A percentile compares a stretch with the other conserved stretches of the same genome.
Conservation (phyloP, 768 basidiomycete species). For the Leccinum incarnatum region DNA sequence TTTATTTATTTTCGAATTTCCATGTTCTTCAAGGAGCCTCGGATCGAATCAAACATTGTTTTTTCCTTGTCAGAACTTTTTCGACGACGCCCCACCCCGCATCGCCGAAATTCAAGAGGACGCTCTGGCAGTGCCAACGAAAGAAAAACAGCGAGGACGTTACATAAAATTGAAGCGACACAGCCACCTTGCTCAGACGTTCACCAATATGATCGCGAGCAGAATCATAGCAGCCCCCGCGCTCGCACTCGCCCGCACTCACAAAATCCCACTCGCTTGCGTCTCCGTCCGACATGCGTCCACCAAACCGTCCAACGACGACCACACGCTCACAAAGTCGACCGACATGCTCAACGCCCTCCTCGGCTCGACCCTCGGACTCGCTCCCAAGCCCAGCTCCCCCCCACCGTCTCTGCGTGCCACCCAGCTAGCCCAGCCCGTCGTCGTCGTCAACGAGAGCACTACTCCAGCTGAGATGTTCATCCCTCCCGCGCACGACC, state of each 20-base stretch:
- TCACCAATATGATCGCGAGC: constrained; percentile 8
- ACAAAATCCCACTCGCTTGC: neutral
- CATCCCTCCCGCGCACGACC: constrained; percentile 74
- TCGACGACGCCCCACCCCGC: too few relatives aligned
- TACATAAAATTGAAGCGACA: neutral
- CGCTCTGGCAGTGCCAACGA: too few relatives aligned
- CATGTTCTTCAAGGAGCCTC: too few relatives aligned
- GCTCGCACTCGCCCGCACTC: constrained; percentile 1
- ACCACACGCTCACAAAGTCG: constrained; percentile 24
- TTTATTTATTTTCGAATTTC: too few relatives aligned
- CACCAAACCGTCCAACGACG: constrained; percentile 20
- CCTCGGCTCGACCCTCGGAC: constrained; percentile 21
- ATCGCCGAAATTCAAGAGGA: too few relatives aligned
- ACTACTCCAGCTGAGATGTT: constrained; percentile 33
- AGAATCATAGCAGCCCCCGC: constrained; percentile 3
- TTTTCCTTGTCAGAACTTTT: too few relatives aligned
- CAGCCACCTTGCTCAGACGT: neutral
- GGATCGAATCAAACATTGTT: too few relatives aligned
- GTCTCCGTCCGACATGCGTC: constrained; percentile 13
- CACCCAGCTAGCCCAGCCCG: neutral
- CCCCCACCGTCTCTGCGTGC: neutral
- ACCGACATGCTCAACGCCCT: constrained; percentile 23
- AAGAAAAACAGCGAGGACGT: too few relatives aligned
- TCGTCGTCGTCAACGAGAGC: neutral
- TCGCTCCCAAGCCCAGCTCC: constrained; percentile 10